Evolutionary conservation across 2,329 filamentous ascomycete genomes (phyloP).

Genomic region (Hymenoscyphus occultus): DNA sequence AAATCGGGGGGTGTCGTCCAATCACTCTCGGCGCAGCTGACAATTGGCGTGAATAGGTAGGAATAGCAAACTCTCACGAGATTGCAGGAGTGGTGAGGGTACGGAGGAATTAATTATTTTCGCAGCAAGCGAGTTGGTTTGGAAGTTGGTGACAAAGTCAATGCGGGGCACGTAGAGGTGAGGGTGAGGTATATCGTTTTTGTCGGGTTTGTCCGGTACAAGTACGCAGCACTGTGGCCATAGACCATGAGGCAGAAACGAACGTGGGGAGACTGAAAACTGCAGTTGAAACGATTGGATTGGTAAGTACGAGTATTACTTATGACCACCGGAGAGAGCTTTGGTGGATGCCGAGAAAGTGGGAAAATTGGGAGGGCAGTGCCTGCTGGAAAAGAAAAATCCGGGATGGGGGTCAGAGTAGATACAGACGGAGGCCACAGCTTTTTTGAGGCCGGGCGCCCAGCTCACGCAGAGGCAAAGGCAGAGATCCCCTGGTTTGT

Average conservation of each 20-base stretch:
- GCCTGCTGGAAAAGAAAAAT: neutral
- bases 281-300: neutral
- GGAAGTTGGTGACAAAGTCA: neutral
- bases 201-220: too few species aligned
- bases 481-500: neutral
- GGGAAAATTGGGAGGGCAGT: neutral
- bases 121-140: neutral
- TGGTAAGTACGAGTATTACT: neutral
- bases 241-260: neutral
- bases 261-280: neutral
- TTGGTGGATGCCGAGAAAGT: neutral
- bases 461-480: neutral
- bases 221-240: neutral
- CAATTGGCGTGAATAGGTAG: neutral
- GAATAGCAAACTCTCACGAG: neutral
- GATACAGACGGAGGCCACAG: neutral
- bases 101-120: neutral
- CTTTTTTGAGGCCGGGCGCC: neutral
- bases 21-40: neutral
- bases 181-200: too few species aligned
- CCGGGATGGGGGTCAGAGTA: neutral
- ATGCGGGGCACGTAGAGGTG: neutral
- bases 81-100: neutral
- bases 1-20: constrained; percentile 3
- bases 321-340: neutral